Evolutionary conservation across 305 asterid species (phyloP), one percentile per base, ranked within the genome.

Genomic region (Fraxinus baroniana): DNA sequence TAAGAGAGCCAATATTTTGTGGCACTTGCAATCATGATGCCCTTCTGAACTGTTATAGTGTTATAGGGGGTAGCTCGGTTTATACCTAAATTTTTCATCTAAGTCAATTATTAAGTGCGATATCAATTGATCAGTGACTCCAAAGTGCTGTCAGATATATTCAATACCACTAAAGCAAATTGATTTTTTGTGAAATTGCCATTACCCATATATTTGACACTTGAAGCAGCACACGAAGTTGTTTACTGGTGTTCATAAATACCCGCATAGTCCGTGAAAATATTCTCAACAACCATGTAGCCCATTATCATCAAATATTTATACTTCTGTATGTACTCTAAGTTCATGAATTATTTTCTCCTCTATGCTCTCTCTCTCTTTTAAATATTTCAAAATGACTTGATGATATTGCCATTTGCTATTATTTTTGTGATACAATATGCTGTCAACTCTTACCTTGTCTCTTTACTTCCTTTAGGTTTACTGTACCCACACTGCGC

Each of bases 401-500:
- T 17, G 18, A 77, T 78, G 37, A 30, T 46, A 73, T 68, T 28
- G 36, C 28, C 26, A 78, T 64, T 73, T 39, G 41, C 84, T 78
- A 49, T 66, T 3, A 13, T 15, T 46, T 55, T 60, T 28, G 13
- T 13, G 22, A 18, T 18, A 18, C 72, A 4, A 7, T 52, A 28
- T 79, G 79, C 79, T 36, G 22, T 73, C 3, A 7, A 13, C 49
- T 78, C 60, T 44, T 74, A 60, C 73, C 37, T 39, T 70, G 70
- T 62, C 22, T 32, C 20, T 68, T 46, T 5, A 12, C 75, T 78
- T 74, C 75, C 26, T 85, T 60, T 85, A 95, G 99, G 98, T 95
- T 52, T 94, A 93, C 87, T 94, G 98, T 87, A 94, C 95, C 33
- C 99, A 95, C 83, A 94, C 99, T 32, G 98, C 94, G 62, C 98